These are phyloP conservation scores for Beauveria medogensis DNA, from an alignment of 2,329 filamentous ascomycete species.

Conservation along the genomic window DNA sequence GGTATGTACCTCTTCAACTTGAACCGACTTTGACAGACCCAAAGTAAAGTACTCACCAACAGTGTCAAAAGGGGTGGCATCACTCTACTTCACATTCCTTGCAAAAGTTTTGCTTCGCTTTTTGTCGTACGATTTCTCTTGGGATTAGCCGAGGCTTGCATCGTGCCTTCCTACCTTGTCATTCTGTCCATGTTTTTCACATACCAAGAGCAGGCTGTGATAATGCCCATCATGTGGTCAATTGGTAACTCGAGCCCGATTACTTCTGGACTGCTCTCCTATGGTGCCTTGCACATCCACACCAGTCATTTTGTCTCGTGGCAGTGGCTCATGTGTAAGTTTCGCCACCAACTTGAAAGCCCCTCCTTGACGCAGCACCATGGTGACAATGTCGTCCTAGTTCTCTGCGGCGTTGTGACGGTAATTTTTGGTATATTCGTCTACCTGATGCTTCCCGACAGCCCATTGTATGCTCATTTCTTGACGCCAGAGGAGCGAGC, in stretches of 20 bases:
- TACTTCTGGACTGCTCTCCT: conserved; percentile 24
- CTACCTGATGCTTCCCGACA: conserved; percentile 11
- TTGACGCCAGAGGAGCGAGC: conserved; percentile 19
- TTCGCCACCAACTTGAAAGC: background rate
- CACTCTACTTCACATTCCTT: conserved; percentile 22
- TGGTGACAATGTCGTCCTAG: conserved; percentile 1
- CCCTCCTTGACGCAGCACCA: background rate
- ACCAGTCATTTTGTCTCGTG: conserved; percentile 28
- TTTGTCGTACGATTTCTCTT: conserved; percentile 23
- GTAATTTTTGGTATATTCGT: conserved; percentile 15
- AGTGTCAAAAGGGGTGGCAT: conserved; percentile 19
- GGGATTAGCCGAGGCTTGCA: conserved; percentile 20
- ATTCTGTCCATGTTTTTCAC: conserved; percentile 28
- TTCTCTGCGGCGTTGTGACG: conserved; percentile 15
- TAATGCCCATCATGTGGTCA: conserved; percentile 32
- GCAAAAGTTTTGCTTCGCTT: conserved; percentile 19
- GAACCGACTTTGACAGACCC: background rate
- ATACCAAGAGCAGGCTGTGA: conserved; percentile 25
- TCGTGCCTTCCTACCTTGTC: conserved; percentile 17
- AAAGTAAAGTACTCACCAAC: background rate
- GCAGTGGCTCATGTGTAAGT: conserved; percentile 30
- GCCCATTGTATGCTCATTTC: conserved; percentile 15
- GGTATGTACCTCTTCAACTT: conserved; percentile 10
- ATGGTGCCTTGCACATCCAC: conserved; percentile 25
- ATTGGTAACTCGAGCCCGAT: conserved; percentile 27